A percentile compares a stretch with the other conserved stretches of the same genome.
Evolutionary conservation across 208 protist genomes (phyloP).

Genomic region (Acanthamoeba royreba): DNA sequence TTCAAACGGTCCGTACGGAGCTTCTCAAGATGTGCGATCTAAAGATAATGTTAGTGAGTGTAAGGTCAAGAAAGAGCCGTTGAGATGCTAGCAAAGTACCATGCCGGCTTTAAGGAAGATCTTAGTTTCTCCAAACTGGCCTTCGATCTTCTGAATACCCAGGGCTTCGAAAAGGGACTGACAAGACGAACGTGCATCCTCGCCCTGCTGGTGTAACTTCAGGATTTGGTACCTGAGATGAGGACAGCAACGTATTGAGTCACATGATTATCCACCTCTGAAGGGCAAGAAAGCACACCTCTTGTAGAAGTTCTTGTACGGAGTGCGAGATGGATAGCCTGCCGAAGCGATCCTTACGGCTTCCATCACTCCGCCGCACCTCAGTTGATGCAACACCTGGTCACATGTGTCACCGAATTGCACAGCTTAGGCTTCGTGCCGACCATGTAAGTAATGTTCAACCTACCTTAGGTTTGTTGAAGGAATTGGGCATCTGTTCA

Average conservation of each 20-base stretch:
- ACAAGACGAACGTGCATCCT: background rate
- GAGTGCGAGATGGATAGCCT: background rate
- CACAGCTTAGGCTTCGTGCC: no score
- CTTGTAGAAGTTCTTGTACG: background rate
- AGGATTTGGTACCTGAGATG: background rate
- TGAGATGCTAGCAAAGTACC: background rate
- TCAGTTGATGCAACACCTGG: background rate
- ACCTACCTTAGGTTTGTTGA: background rate
- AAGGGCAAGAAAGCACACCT: background rate
- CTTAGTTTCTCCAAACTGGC: constrained; percentile 32
- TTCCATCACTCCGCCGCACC: constrained; percentile 16
- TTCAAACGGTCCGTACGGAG: background rate
- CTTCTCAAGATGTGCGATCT: background rate
- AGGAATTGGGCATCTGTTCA: background rate
- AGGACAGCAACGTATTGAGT: background rate
- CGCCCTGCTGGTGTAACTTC: background rate
- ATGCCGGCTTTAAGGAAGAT: constrained; percentile 23
- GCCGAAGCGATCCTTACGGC: background rate
- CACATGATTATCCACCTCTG: no score
- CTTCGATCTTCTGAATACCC: background rate
- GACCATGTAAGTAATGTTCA: background rate
- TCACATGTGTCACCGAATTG: no score
- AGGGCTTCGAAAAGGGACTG: background rate
- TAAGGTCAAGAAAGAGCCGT: background rate
- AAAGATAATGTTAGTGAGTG: no score